Evolutionary conservation across 2,329 filamentous ascomycete genomes (phyloP).

Genomic region (Didymella pomorum): DNA sequence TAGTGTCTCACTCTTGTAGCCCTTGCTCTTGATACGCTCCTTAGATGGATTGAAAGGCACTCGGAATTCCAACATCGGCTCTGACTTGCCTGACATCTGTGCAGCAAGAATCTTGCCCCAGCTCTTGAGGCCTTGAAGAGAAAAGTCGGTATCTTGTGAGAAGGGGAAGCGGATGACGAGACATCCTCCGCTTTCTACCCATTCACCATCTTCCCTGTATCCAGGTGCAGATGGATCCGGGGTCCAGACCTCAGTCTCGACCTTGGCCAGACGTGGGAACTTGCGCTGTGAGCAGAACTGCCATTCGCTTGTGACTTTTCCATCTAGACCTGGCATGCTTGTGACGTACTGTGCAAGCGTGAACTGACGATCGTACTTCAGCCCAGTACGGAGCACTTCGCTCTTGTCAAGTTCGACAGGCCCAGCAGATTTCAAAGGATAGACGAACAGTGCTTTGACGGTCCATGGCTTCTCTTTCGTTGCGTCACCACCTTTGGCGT

Average conservation of each 20-base stretch:
- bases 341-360: conserved; percentile 73
- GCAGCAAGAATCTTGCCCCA: conserved; percentile 46
- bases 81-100: conserved; percentile 51
- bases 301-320: conserved; percentile 62
- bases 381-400: conserved; percentile 70
- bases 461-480: conserved; percentile 44
- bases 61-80: conserved; percentile 70
- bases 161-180: conserved; percentile 72
- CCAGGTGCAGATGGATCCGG: conserved; percentile 67
- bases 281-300: conserved; percentile 75
- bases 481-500: conserved; percentile 46
- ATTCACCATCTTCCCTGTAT: conserved; percentile 59
- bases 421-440: conserved; percentile 83
- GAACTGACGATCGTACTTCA: conserved; percentile 84
- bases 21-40: conserved; percentile 64
- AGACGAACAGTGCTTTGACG: conserved; percentile 77
- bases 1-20: conserved; percentile 68
- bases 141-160: conserved; percentile 47
- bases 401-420: conserved; percentile 75
- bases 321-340: conserved; percentile 54
- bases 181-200: conserved; percentile 65
- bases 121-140: conserved; percentile 42
- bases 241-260: conserved; percentile 73
- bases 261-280: conserved; percentile 73
- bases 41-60: conserved; percentile 70